Evolutionary conservation across 257 asterid species (phyloP).

Genomic region (Osmanthus fragrans): DNA sequence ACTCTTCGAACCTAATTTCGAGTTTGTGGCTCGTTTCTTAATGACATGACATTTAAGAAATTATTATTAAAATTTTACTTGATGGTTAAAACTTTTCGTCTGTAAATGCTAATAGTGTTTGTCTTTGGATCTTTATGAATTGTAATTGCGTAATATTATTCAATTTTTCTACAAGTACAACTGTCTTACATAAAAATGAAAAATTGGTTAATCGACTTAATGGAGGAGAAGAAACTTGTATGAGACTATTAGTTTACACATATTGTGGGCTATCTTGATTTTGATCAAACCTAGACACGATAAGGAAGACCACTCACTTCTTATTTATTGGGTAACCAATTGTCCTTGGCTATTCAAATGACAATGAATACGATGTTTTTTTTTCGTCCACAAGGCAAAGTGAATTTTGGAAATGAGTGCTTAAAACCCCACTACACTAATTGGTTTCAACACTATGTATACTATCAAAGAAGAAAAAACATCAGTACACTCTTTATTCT

Average conservation of each 20-base stretch:
- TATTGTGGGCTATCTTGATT: background rate
- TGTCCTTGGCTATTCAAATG: background rate
- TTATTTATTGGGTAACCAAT: background rate
- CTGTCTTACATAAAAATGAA: background rate
- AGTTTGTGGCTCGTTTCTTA: too few relatives aligned
- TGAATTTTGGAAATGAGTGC: background rate
- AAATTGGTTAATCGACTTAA: background rate
- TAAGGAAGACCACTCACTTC: background rate
- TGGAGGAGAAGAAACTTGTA: background rate
- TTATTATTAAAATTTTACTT: too few relatives aligned
- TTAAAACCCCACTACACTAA: background rate
- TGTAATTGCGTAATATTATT: too few relatives aligned
- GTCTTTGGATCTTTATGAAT: too few relatives aligned
- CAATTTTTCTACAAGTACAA: too few relatives aligned
- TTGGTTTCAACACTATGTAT: background rate
- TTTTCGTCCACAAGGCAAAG: background rate
- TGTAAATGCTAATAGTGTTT: too few relatives aligned
- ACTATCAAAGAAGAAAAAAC: too few relatives aligned
- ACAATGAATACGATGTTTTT: background rate
- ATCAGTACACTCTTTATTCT: too few relatives aligned
- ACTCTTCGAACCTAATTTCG: too few relatives aligned
- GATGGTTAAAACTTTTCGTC: too few relatives aligned
- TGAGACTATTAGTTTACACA: background rate
- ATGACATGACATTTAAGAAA: too few relatives aligned
- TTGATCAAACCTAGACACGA: background rate